Evolutionary conservation across 768 basidiomycete genomes (phyloP).

Genomic region (Tricholoma hemisulphureum): DNA sequence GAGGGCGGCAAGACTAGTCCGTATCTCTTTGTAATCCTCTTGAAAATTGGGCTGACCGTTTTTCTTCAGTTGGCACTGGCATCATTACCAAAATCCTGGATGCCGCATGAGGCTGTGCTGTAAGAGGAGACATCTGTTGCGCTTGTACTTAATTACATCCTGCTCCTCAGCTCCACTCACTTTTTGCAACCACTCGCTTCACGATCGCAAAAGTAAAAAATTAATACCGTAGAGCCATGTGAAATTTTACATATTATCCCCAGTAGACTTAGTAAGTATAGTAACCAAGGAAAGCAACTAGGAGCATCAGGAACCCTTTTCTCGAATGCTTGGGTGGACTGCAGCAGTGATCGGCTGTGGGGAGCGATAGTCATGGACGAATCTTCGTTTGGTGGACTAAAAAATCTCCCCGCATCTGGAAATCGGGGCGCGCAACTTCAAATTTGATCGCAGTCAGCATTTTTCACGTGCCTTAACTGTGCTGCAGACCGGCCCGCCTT

Average conservation of each 20-base stretch:
- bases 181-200: background rate
- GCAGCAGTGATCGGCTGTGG: too few species aligned
- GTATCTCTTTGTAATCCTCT: slow-evolving; percentile 2
- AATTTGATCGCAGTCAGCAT: too few species aligned
- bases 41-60: slow-evolving; percentile 6
- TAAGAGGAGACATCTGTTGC: background rate
- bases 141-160: background rate
- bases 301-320: too few species aligned
- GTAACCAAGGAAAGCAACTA: too few species aligned
- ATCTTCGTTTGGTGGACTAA: too few species aligned
- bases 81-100: slow-evolving; percentile 81
- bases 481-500: too few species aligned
- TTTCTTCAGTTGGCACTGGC: slow-evolving; percentile 79
- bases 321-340: too few species aligned
- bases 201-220: slow-evolving; percentile 17
- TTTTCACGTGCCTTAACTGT: too few species aligned
- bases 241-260: background rate
- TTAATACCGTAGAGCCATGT: background rate
- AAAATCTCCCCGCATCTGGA: too few species aligned
- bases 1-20: slow-evolving; percentile 93
- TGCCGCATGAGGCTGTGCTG: background rate
- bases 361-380: too few species aligned
- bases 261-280: too few species aligned
- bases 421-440: too few species aligned
- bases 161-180: slow-evolving; percentile 14